phyloP scores from a whole-genome alignment of 2,329 filamentous ascomycete genomes.

The Diplodia scrobiculata region DNA sequence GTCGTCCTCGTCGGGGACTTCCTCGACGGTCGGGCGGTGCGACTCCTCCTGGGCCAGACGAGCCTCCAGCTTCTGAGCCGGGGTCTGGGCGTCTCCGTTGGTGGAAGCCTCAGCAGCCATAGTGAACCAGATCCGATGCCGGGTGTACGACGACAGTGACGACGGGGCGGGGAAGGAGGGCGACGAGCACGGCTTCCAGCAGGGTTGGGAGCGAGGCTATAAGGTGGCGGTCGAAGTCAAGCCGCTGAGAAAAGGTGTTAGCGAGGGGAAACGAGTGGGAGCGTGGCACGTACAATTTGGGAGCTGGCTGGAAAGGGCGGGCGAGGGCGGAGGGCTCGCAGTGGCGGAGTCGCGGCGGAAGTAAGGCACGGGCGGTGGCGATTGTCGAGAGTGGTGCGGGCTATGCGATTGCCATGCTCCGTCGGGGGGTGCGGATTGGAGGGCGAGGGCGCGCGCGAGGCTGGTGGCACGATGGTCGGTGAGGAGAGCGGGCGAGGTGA shows the following conservation, averaged over 20 bases:
- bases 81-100: conserved; percentile 44
- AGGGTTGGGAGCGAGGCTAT: conserved; percentile 46
- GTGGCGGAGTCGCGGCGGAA: conserved; percentile 16
- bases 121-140: conserved; percentile 28
- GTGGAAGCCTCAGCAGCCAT: conserved; percentile 45
- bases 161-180: conserved; percentile 41
- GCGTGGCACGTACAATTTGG: conserved; percentile 32
- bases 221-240: conserved; percentile 36
- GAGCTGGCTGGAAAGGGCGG: conserved; percentile 6
- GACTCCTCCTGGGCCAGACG: conserved; percentile 58
- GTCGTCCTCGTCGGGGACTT: conserved; percentile 78
- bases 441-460: background rate
- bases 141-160: conserved; percentile 25
- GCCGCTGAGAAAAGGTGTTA: conserved; percentile 48
- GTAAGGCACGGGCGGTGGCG: conserved; percentile 21
- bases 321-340: conserved; percentile 7
- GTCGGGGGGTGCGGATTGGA: background rate
- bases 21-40: conserved; percentile 73
- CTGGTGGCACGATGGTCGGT: conserved; percentile 14
- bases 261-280: background rate
- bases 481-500: conserved; percentile 6
- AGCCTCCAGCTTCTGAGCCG: conserved; percentile 63
- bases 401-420: conserved; percentile 15
- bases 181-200: conserved; percentile 44
- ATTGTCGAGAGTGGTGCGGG: background rate